Evolutionary conservation across 805 yeast genomes (phyloP).

Genomic region (Pichia rugopelliculosa): DNA sequence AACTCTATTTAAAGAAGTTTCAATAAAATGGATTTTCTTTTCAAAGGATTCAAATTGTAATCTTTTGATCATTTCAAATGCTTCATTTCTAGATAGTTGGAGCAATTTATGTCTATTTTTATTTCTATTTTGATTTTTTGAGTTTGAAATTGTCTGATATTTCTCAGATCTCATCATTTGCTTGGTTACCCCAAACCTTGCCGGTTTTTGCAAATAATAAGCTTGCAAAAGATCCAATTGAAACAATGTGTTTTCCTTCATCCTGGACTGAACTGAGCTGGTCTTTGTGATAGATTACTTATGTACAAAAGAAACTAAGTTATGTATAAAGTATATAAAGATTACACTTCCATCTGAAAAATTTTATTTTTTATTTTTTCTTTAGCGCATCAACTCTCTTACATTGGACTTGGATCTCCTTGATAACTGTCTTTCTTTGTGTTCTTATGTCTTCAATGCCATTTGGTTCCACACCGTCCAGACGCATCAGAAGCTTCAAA

Average conservation of each 20-base stretch:
- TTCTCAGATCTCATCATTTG: constrained; percentile 38
- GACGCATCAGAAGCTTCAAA: constrained; percentile 54
- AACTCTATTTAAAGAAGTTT: constrained; percentile 32
- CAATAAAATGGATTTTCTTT: constrained; percentile 36
- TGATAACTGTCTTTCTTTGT: constrained; percentile 53
- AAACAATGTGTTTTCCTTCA: constrained; percentile 39
- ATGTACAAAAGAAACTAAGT: neutral
- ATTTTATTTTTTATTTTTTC: neutral
- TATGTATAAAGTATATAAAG: too few species aligned
- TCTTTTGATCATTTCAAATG: constrained; percentile 35
- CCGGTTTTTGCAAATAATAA: constrained; percentile 38
- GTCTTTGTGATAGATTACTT: neutral
- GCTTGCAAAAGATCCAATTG: constrained; percentile 50
- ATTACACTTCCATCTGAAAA: too few species aligned
- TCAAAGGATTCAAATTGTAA: constrained; percentile 39
- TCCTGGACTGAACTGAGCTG: too few species aligned
- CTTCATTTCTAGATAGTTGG: constrained; percentile 32
- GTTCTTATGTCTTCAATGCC: constrained; percentile 44
- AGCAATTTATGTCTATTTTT: constrained; percentile 32
- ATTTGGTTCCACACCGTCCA: constrained; percentile 50
- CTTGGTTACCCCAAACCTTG: constrained; percentile 45
- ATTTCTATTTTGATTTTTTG: neutral
- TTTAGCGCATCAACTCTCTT: constrained; percentile 40
- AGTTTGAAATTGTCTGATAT: constrained; percentile 3
- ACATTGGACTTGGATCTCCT: constrained; percentile 51